Conservation (phyloP, 257 asterid species). For the Coffea eugenioides region DNA sequence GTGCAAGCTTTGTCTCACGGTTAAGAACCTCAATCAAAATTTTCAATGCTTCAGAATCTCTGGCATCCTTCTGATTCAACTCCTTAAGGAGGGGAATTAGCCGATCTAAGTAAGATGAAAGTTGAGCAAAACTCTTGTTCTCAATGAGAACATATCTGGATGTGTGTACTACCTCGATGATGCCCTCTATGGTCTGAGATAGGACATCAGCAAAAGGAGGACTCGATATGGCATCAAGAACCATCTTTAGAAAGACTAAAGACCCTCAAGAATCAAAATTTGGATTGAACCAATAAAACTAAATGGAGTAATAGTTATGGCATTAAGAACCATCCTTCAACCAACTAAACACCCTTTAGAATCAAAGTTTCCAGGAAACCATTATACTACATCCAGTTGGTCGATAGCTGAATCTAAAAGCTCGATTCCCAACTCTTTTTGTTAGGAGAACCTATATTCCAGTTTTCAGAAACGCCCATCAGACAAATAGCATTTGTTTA, state of each 20-base stretch:
- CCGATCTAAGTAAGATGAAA: conserved; percentile 45
- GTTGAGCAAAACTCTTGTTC: conserved; percentile 41
- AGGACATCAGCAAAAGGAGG: conserved; percentile 28
- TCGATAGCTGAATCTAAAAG: neutral
- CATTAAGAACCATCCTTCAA: conserved; percentile 39
- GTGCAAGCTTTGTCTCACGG: conserved; percentile 36
- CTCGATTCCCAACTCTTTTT: neutral
- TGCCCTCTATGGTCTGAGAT: conserved; percentile 37
- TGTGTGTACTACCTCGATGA: conserved; percentile 31
- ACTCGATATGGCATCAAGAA: conserved; percentile 30
- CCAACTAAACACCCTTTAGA: neutral
- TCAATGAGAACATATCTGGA: conserved; percentile 39
- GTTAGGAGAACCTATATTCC: conserved; percentile 3
- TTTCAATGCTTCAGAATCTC: conserved; percentile 29
- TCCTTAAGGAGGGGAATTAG: conserved; percentile 47
- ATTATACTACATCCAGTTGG: neutral
- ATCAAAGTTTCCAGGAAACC: conserved; percentile 5
- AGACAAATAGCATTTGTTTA: neutral
- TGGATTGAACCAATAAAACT: neutral
- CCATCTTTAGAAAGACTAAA: conserved; percentile 26
- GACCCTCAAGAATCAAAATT: neutral
- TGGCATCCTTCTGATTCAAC: conserved; percentile 28
- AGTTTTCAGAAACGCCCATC: neutral
- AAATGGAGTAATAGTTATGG: conserved; percentile 7
- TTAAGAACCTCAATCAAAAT: conserved; percentile 38